Percentiles rank a stretch among this genome's conserved stretches.
Evolutionary conservation across 495 filamentous ascomycete species (phyloP).

Genomic region (Annulohypoxylon stygium): DNA sequence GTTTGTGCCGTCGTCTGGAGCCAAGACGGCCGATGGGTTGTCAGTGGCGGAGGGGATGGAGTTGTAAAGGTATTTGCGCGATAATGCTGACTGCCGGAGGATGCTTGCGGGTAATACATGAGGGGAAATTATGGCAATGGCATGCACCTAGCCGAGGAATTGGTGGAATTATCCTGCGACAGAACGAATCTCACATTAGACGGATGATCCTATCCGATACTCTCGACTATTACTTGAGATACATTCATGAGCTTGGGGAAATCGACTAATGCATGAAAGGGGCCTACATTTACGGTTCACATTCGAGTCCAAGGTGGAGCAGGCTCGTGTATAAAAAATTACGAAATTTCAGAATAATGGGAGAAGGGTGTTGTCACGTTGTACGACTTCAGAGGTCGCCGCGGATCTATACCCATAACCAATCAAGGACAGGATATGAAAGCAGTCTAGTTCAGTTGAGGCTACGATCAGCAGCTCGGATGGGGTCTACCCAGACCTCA

Average conservation of each 20-base stretch:
- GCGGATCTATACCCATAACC: constrained; percentile 16
- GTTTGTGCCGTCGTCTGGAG: constrained; percentile 95
- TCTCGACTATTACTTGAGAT: constrained; percentile 17
- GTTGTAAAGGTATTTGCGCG: constrained; percentile 93
- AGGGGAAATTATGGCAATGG: constrained; percentile 23
- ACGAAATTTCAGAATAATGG: constrained; percentile 40
- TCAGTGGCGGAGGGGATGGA: constrained; percentile 95
- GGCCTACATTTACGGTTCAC: constrained; percentile 23
- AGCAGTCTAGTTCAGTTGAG: constrained; percentile 17
- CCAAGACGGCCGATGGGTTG: constrained; percentile 92
- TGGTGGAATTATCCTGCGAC: constrained; percentile 33
- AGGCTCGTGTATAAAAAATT: constrained; percentile 42
- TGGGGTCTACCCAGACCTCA: background rate
- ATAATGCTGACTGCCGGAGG: constrained; percentile 19
- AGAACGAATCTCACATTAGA: constrained; percentile 29
- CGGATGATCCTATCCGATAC: constrained; percentile 28
- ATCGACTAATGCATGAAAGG: constrained; percentile 30
- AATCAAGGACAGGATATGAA: constrained; percentile 15
- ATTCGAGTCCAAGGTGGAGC: constrained; percentile 20
- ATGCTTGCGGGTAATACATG: background rate
- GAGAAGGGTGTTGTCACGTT: constrained; percentile 5
- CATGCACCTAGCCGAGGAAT: constrained; percentile 32
- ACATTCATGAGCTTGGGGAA: constrained; percentile 17
- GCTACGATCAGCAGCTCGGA: constrained; percentile 12
- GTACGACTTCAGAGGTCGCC: constrained; percentile 14